phyloP scores from a whole-genome alignment of 106 monocot species.

The Apostasia shenzhenica region DNA sequence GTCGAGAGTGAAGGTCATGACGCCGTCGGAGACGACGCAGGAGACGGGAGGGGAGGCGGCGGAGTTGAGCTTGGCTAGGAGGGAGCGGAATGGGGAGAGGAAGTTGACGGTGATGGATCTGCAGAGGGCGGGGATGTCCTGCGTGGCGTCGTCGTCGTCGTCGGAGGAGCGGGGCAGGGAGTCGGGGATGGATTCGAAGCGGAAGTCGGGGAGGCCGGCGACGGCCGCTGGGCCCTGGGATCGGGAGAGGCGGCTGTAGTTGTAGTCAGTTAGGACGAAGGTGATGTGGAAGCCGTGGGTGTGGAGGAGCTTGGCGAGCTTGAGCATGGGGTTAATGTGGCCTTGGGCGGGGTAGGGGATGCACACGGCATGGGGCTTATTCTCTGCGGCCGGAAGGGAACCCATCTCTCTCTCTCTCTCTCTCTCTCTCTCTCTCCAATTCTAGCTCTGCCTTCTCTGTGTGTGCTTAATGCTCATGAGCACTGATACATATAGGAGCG shows the following conservation, averaged over 20 bases:
- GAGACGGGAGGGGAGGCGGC: background rate
- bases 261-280: slow-evolving; percentile 54
- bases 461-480: no score
- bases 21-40: slow-evolving; percentile 12
- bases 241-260: slow-evolving; percentile 30
- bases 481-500: no score
- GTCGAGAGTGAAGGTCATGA: slow-evolving; percentile 16
- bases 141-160: background rate
- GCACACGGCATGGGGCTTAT: slow-evolving; percentile 25
- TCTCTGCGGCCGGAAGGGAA: background rate
- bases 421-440: background rate
- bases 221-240: background rate
- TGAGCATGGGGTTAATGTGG: slow-evolving; percentile 29
- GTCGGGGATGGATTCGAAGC: slow-evolving; percentile 10
- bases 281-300: slow-evolving; percentile 40
- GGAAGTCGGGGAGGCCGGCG: slow-evolving; percentile 6
- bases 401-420: slow-evolving; percentile 7
- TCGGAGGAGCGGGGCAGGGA: background rate
- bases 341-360: slow-evolving; percentile 37
- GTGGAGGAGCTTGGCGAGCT: slow-evolving; percentile 33
- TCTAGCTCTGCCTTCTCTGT: no score
- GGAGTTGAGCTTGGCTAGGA: background rate
- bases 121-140: background rate
- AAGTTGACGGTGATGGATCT: background rate
- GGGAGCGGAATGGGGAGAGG: background rate